Evolutionary conservation across 2,329 filamentous ascomycete species (phyloP), one percentile per base, ranked within the genome.

Genomic region (Elsinoe arachidis): DNA sequence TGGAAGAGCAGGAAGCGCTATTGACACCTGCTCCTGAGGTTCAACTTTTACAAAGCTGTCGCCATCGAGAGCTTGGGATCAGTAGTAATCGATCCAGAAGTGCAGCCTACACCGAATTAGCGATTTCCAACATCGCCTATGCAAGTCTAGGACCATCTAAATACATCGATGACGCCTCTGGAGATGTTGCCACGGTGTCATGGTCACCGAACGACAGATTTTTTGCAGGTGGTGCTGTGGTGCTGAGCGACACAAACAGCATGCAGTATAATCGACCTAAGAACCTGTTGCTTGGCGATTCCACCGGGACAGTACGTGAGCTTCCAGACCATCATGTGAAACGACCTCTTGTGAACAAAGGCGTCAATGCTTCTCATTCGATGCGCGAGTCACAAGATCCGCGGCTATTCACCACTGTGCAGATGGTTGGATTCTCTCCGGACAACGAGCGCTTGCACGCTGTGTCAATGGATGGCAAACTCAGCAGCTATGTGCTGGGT

Each of bases 241-340:
- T 80, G 30, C 75, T 81, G 4, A 76, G 76, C 2, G 81, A 84
- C 61, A 66, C 72, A 2, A 69, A 76, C 46, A 80, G 76, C n/a
- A 80, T 81, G 75, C 76, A 81, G 39, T 85, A 85, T 63, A 85
- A 85, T 58, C 70, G 78, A 38, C 71, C 74, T 0, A 78, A 81
- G 59, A 84, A 84, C 61, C 69, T 84, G 1, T 63, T 84, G 1
- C 65, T 80, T 35, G 82, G 82, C 1, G 70, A 80, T 59, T 60
- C 75, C 2, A 61, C 64, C 1, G 62, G 63, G 1, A 74, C 72
- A 17, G 64, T 84, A 6, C 69, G 73, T 55, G 81, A 84, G 60
- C 65, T 85, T 0, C 74, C 78, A 1, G 75, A 80, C 52, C 82
- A 85, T 63, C 73, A 72, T 35, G 66, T 76, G 2, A 62, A 67